Conservation (phyloP, 148 eudicot species). For the Suaeda aralocaspica region DNA sequence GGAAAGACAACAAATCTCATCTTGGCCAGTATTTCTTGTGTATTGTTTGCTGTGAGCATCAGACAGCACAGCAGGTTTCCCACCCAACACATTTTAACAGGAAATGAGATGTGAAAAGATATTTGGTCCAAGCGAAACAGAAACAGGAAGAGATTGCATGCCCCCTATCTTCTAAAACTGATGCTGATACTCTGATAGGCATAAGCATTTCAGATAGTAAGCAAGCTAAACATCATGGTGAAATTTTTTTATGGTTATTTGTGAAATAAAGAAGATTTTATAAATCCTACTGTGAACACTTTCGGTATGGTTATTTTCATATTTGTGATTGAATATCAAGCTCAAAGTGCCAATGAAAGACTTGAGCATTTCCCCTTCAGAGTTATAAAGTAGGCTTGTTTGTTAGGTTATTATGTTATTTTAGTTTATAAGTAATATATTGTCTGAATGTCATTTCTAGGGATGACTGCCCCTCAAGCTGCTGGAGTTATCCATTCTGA, state of each 20-base stretch:
- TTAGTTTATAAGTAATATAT: neutral
- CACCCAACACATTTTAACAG: neutral
- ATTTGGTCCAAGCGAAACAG: neutral
- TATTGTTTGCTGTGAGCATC: neutral
- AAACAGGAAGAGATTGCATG: neutral
- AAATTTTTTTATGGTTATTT: neutral
- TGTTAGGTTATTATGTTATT: neutral
- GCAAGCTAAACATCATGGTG: too few species aligned
- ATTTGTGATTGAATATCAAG: neutral
- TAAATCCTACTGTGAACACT: neutral
- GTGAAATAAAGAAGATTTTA: neutral
- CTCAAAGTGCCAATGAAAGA: neutral
- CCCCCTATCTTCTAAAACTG: too few species aligned
- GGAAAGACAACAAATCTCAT: neutral
- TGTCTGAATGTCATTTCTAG: slow-evolving; percentile 28
- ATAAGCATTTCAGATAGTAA: too few species aligned
- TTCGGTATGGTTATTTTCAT: neutral
- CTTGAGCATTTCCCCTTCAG: neutral
- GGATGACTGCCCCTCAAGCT: slow-evolving; percentile 99
- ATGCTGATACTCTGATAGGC: too few species aligned
- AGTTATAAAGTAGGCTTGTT: neutral
- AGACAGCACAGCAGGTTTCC: neutral
- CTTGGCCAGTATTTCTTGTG: neutral
- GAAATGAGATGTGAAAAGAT: neutral
- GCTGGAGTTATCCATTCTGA: slow-evolving; percentile 99